Conservation (phyloP, 805 yeast genomes). For the Danielia oregonensis region DNA sequence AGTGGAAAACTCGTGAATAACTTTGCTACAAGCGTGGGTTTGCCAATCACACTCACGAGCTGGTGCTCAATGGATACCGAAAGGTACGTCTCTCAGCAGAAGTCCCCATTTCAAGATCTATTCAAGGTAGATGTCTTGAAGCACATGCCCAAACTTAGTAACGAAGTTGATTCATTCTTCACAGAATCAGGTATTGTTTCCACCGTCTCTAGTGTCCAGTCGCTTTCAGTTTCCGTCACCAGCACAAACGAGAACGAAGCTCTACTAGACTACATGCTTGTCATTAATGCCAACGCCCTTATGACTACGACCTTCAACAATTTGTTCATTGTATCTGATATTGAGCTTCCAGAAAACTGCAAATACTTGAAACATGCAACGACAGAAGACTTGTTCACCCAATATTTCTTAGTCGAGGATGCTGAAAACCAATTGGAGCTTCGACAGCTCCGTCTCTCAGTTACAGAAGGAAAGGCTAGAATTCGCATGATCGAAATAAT, state of each 20-base stretch:
- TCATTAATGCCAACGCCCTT: constrained; percentile 18
- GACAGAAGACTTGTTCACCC: constrained; percentile 22
- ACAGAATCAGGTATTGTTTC: neutral
- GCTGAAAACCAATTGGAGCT: constrained; percentile 9
- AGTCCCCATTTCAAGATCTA: constrained; percentile 16
- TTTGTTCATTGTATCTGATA: constrained; percentile 24
- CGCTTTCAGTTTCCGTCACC: constrained; percentile 8
- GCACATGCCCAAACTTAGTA: constrained; percentile 34
- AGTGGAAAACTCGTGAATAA: constrained; percentile 39
- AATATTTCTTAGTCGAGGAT: constrained; percentile 22
- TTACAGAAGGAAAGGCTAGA: constrained; percentile 7
- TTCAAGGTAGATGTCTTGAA: constrained; percentile 26
- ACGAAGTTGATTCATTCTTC: constrained; percentile 4
- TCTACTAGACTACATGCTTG: constrained; percentile 23
- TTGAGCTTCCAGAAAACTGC: constrained; percentile 17
- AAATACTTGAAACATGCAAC: constrained; percentile 18
- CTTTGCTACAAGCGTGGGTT: constrained; percentile 14
- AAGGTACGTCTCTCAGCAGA: constrained; percentile 2
- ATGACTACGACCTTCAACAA: constrained; percentile 31
- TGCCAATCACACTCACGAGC: constrained; percentile 14
- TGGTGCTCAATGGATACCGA: constrained; percentile 13
- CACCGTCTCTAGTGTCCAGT: constrained; percentile 3
- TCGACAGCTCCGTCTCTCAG: constrained; percentile 12
- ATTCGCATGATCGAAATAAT: constrained; percentile 20
- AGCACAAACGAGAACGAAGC: constrained; percentile 8